phyloP scores from a whole-genome alignment of 2,329 filamentous ascomycete genomes.

The Periconia digitata region DNA sequence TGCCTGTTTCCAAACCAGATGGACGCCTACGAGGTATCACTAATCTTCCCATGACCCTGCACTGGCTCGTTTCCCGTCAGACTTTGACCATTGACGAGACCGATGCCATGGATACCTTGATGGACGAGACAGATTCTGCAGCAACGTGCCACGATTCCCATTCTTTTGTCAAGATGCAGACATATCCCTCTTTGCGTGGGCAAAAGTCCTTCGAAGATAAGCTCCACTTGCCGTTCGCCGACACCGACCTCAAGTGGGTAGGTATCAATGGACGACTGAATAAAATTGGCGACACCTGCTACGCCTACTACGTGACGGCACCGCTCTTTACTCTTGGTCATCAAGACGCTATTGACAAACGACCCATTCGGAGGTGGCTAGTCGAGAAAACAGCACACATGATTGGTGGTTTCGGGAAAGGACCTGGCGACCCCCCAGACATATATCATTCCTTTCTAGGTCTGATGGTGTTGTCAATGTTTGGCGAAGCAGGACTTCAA shows the following conservation, averaged over 20 bases:
- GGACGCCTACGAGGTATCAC: slow-evolving; percentile 36
- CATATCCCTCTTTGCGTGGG: slow-evolving; percentile 29
- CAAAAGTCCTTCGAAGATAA: slow-evolving; percentile 44
- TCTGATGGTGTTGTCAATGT: slow-evolving; percentile 73
- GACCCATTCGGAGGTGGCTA: slow-evolving; percentile 72
- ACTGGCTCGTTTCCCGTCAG: slow-evolving; percentile 52
- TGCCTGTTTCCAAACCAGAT: slow-evolving; percentile 42
- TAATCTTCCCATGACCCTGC: slow-evolving; percentile 43
- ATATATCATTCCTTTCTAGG: slow-evolving; percentile 90
- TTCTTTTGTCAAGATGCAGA: slow-evolving; percentile 38
- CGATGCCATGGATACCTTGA: slow-evolving; percentile 41
- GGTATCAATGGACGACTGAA: slow-evolving; percentile 91
- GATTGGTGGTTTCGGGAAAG: slow-evolving; percentile 59
- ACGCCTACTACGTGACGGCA: slow-evolving; percentile 86
- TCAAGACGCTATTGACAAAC: slow-evolving; percentile 59
- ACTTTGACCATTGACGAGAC: slow-evolving; percentile 48
- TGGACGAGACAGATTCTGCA: slow-evolving; percentile 42
- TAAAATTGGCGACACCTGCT: slow-evolving; percentile 93
- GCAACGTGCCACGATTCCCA: slow-evolving; percentile 45
- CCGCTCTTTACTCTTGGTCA: slow-evolving; percentile 50
- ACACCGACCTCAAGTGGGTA: slow-evolving; percentile 58
- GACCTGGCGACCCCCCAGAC: slow-evolving; percentile 56
- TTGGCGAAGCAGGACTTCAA: slow-evolving; percentile 70
- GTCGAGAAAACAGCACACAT: slow-evolving; percentile 83
- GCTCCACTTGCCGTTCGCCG: slow-evolving; percentile 67